Conservation (phyloP, 768 basidiomycete species). For the Lanmaoa pseudosensibilis region DNA sequence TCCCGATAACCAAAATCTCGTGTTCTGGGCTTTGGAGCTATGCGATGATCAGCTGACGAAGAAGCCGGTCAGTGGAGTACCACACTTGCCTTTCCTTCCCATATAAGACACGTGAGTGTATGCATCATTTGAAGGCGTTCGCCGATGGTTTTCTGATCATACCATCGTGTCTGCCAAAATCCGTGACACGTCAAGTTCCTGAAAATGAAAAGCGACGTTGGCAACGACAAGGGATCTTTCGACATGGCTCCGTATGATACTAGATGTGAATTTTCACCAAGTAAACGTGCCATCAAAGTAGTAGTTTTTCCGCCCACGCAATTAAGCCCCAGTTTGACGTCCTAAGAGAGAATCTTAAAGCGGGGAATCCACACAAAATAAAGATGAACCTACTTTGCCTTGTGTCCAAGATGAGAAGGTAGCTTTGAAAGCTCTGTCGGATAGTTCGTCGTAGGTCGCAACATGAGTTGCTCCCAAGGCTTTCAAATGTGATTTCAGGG, state of each 20-base stretch:
- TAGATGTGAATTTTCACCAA: slow-evolving; percentile 68
- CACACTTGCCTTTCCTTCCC: slow-evolving; percentile 49
- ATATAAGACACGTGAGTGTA: slow-evolving; percentile 53
- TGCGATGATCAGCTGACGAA: slow-evolving; percentile 2
- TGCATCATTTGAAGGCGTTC: slow-evolving; percentile 54
- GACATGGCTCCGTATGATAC: slow-evolving; percentile 93
- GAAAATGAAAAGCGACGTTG: slow-evolving; percentile 82
- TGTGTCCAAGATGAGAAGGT: slow-evolving; percentile 64
- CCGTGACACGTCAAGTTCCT: slow-evolving; percentile 75
- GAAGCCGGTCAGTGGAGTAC: not conserved
- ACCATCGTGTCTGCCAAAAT: slow-evolving; percentile 81
- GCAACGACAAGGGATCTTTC: slow-evolving; percentile 72
- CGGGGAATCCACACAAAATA: slow-evolving; percentile 9
- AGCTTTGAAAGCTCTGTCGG: slow-evolving; percentile 52
- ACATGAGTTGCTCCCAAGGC: slow-evolving; percentile 74
- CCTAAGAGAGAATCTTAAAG: slow-evolving; percentile 22
- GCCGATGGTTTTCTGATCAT: slow-evolving; percentile 44
- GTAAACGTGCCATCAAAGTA: slow-evolving; percentile 62
- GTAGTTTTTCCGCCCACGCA: slow-evolving; percentile 70
- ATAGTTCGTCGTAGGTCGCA: slow-evolving; percentile 73
- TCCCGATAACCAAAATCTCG: slow-evolving; percentile 58
- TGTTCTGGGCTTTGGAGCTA: slow-evolving; percentile 71
- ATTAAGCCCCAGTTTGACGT: slow-evolving; percentile 50
- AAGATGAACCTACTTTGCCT: slow-evolving; percentile 46
- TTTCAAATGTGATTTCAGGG: slow-evolving; percentile 50